Base-by-base conservation (phyloP, 2,329 filamentous ascomycete genomes). In the Didymella sp. region DNA sequence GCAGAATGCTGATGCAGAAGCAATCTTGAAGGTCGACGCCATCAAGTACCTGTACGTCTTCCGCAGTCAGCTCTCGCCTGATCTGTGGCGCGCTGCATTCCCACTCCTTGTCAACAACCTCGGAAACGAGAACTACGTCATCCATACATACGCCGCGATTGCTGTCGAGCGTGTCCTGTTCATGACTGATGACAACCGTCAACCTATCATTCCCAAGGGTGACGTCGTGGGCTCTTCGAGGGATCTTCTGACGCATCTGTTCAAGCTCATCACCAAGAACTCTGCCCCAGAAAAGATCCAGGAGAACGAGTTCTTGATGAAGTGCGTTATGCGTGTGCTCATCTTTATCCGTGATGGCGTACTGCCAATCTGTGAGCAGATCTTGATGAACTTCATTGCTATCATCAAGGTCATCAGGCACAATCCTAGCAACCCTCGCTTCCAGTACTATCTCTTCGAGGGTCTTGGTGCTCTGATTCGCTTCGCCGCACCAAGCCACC, bases 361-460 rank as follows among this genome's bases (percentile, higher is more conserved):
- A 13, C 78, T 88, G 2, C 84, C 87, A 1, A 87, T 95, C 45
- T 83, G 89, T 6, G 91, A 96, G 66, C 85, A 84, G 64, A 86
- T 96, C n/a, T 80, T 98, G 50, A 85, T 86, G 49, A 92, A 96
- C 74, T 85, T 99, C 57, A 87, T 96, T 71, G 89, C 85, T 59
- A 97, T 99, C 68, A 96, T 93, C 45, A 89, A 90, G 69, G 88
- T 96, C 65, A 98, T 98, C 77, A 89, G 92, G 72, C 86, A 89
- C 67, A 99, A 99, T 76, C 95, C 95, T 0, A 97, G 93, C 80
- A 99, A 99, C 77, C 95, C 95, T 2, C 87, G 92, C 12, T 99
- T 99, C 80, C 97, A 97, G 79, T 99, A 99, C 81, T 99, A 94
- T 77, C 92, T 96, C 74, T 99, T 99, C 62, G 95, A 99, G 79